Evolutionary conservation across 345 rosid genomes (phyloP).

Genomic region (Carallia pectinifolia): DNA sequence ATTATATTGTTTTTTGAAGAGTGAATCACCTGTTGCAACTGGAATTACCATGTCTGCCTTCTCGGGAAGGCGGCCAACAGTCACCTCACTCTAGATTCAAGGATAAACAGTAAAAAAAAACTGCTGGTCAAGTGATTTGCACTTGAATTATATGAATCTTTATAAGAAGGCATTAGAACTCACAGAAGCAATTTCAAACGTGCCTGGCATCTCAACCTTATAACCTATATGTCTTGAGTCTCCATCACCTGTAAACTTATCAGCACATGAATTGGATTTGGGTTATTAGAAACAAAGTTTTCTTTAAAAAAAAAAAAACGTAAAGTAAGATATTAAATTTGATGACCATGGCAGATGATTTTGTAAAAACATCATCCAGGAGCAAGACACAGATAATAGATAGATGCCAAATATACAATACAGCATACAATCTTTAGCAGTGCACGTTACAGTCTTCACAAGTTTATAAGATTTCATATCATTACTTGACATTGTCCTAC

Average conservation of each 20-base stretch:
- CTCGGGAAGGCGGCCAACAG: conserved; percentile 72
- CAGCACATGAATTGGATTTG: background rate
- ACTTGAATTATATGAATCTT: background rate
- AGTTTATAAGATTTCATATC: too few species aligned
- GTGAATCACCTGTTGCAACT: conserved; percentile 71
- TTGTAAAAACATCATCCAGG: background rate
- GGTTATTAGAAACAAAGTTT: background rate
- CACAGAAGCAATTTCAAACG: conserved; percentile 74
- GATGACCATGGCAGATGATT: too few species aligned
- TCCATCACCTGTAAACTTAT: conserved; percentile 65
- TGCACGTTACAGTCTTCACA: too few species aligned
- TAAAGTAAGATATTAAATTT: too few species aligned
- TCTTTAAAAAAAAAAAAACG: too few species aligned
- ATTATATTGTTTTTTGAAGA: too few species aligned
- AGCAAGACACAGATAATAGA: background rate
- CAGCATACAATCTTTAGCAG: background rate
- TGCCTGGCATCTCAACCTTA: conserved; percentile 68
- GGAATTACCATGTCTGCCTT: conserved; percentile 89
- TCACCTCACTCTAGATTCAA: conserved; percentile 52
- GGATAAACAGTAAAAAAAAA: background rate
- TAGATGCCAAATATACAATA: background rate
- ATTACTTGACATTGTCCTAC: background rate
- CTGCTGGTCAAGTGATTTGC: background rate
- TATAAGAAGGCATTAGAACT: conserved; percentile 21
- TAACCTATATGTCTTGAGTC: conserved; percentile 77